phyloP scores from a whole-genome alignment of 2,329 filamentous ascomycete genomes.

The Calonectria multiphialidica region DNA sequence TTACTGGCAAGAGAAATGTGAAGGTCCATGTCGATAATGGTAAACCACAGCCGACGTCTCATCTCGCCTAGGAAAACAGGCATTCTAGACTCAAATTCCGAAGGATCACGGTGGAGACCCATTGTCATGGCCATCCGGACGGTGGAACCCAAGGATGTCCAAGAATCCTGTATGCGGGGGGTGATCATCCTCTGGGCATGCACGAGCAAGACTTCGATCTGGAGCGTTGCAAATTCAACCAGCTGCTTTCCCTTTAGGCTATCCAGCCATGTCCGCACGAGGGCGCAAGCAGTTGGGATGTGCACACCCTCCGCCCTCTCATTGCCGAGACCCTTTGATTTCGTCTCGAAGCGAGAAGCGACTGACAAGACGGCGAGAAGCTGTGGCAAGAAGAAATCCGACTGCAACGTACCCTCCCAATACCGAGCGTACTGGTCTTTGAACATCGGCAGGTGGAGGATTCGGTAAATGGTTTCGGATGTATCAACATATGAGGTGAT shows the following conservation, averaged over 20 bases:
- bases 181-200: slow-evolving; percentile 67
- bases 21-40: slow-evolving; percentile 68
- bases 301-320: slow-evolving; percentile 67
- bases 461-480: slow-evolving; percentile 65
- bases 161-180: slow-evolving; percentile 62
- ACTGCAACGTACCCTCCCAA: slow-evolving; percentile 61
- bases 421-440: slow-evolving; percentile 63
- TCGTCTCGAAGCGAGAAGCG: slow-evolving; percentile 65
- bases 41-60: slow-evolving; percentile 67
- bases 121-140: slow-evolving; percentile 71
- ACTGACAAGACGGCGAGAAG: slow-evolving; percentile 65
- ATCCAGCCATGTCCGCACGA: slow-evolving; percentile 67
- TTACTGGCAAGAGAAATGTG: slow-evolving; percentile 66
- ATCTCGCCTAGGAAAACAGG: slow-evolving; percentile 65
- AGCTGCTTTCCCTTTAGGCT: slow-evolving; percentile 64
- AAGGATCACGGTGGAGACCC: slow-evolving; percentile 69
- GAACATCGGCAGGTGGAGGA: slow-evolving; percentile 66
- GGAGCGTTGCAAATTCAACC: slow-evolving; percentile 65
- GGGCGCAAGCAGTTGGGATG: slow-evolving; percentile 67
- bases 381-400: slow-evolving; percentile 66
- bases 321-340: slow-evolving; percentile 62
- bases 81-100: slow-evolving; percentile 63
- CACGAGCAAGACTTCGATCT: slow-evolving; percentile 65
- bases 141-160: slow-evolving; percentile 67
- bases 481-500: slow-evolving; percentile 62